Evolutionary conservation across 768 basidiomycete species (phyloP).

Genomic region (Phanerochaete sordida): DNA sequence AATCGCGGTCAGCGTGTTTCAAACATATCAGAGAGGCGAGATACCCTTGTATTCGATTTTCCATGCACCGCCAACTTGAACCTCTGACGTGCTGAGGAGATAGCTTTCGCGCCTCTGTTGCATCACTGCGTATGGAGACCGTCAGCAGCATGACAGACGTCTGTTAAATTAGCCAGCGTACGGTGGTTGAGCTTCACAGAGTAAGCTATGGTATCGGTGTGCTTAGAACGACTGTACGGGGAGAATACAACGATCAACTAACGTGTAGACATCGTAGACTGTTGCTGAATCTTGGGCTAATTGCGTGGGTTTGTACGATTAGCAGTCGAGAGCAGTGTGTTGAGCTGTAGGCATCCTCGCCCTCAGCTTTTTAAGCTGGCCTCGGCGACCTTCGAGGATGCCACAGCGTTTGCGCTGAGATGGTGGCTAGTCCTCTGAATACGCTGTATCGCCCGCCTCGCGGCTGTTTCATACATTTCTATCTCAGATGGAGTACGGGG

Average conservation of each 20-base stretch:
- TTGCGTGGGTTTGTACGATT: not conserved
- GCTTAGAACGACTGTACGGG: not conserved
- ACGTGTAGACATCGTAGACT: not conserved
- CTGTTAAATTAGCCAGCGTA: constrained; percentile 19
- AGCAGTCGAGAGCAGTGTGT: not conserved
- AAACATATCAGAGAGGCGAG: too few relatives aligned
- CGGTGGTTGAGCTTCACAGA: constrained; percentile 41
- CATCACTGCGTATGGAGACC: not conserved
- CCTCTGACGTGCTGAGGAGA: not conserved
- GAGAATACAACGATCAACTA: not conserved
- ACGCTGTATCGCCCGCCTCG: not conserved
- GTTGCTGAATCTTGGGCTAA: not conserved
- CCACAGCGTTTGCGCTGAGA: not conserved
- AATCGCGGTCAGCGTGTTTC: not conserved
- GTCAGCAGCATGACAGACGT: not conserved
- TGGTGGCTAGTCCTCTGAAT: not conserved
- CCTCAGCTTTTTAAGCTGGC: not conserved
- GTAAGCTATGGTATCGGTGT: not conserved
- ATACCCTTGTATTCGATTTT: not conserved
- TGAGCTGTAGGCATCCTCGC: not conserved
- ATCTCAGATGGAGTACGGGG: too few relatives aligned
- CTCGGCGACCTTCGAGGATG: not conserved
- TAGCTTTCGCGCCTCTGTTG: not conserved
- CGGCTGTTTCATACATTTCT: not conserved
- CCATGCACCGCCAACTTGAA: not conserved